Evolutionary conservation across 495 filamentous ascomycete species (phyloP), one percentile per base, ranked within the genome.

Genomic region (Lentithecium fluviatile): DNA sequence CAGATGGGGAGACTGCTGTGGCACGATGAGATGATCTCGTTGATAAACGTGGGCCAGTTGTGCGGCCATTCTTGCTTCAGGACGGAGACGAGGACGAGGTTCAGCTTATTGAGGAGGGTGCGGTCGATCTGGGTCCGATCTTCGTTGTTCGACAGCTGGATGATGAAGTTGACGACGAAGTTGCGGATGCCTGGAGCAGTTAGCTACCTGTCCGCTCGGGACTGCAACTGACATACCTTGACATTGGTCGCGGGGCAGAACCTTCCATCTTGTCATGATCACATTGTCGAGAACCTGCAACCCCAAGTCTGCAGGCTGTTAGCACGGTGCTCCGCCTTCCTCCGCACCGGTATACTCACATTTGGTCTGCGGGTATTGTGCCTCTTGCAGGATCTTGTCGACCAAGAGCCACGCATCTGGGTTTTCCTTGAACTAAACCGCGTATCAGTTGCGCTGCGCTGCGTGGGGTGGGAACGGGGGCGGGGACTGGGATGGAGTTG

Each of bases 1-100:
- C 94, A 99, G 68, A 97, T 93, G 2, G 94, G 91, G 29, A 97
- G 81, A 74, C 89, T 96, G 56, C 88, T 90, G 68, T 92, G 91
- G 71, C 92, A 97, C 25, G 93, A 95, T 11, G 89, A 87, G 66
- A 97, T 91, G 71, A 99, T 97, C 80, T 99, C 94, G 75, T 96
- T 97, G 82, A 97, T 97, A 74, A 99, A 99, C 7, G 90, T 96
- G 8, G 95, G 94, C 94, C 94, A 99, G 78, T 97, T 94, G 73
- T 97, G 93, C n/a, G 94, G 94, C 94, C 94, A 99, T 74, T 99
- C 94, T 75, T 99, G 94, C 79, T 99, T 99, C 68, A 99, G 77
- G 56, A 99, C 94, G 36, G 90, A 95, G 63, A 99, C 90, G 52
- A 99, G 86, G 21, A 97, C 93, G 52, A 99, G 83, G 64, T 99